Evolutionary conservation across 495 filamentous ascomycete species (phyloP), one percentile per base, ranked within the genome.

Genomic region (Friedmanniomyces endolithicus): DNA sequence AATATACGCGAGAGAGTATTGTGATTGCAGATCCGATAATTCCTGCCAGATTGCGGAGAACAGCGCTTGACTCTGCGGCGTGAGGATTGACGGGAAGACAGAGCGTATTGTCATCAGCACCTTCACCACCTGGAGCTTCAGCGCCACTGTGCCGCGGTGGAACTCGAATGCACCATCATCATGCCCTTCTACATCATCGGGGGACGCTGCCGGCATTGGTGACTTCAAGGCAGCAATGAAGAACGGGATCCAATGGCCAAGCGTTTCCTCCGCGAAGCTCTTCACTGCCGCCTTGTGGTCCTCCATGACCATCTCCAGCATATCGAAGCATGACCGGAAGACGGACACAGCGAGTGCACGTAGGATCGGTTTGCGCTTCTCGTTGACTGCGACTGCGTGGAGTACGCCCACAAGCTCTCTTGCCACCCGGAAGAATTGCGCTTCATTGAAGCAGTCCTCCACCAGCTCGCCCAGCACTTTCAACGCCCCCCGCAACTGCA

Each of bases 261-360:
- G 74, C 0, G 86, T 78, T 64, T 90, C 84, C 62, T 94, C 87
- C 53, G 90, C 88, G 64, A 98, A 98, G 1, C 75, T 75, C 66
- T 86, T 88, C 48, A 98, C 87, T 27, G 84, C 85, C 39, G 71
- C 76, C 64, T 86, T 85, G 68, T 96, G 86, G 55, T 89, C 86
- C 56, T 95, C 89, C 71, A 94, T 82, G 54, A 97, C 85, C 75
- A 94, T 90, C 67, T 96, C 89, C 73, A 98, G 78, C 50, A 88
- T 88, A 68, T 97, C 88, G 65, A 97, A 90, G 68, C 86, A 94
- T 23, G 82, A 80, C 20, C 86, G 78, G 74, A 97, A 96, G 37
- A 95, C 86, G 20, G 83, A 82, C 11, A 95, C 81, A 17, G 94
- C 86, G 61, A 97, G 70, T 37, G 87, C 86, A 25, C 92, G 79